Conservation (phyloP, 2,329 filamentous ascomycete genomes). For the Colletotrichum tanaceti region DNA sequence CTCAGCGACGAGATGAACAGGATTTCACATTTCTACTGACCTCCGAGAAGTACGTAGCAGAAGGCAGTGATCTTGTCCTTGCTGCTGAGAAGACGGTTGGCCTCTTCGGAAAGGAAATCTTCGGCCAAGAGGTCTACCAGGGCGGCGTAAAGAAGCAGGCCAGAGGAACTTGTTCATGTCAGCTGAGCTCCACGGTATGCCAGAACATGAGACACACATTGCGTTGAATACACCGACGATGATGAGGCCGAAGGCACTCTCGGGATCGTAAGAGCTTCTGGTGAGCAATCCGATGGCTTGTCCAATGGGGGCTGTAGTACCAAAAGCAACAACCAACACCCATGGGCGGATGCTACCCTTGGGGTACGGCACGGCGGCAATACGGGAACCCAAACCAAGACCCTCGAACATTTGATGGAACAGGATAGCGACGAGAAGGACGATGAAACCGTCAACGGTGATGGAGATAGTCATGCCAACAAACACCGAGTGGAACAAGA, state of each 20-base stretch:
- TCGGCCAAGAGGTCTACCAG: slow-evolving; percentile 73
- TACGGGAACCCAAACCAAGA: slow-evolving; percentile 76
- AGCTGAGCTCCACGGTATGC: background rate
- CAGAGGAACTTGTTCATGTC: slow-evolving; percentile 60
- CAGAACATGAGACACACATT: slow-evolving; percentile 57
- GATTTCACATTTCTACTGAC: slow-evolving; percentile 49
- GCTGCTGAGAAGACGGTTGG: slow-evolving; percentile 60
- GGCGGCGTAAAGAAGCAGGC: slow-evolving; percentile 70
- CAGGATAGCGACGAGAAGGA: slow-evolving; percentile 75
- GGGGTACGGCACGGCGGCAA: slow-evolving; percentile 73
- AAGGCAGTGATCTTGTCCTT: slow-evolving; percentile 67
- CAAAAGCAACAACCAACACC: slow-evolving; percentile 72
- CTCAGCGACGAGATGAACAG: background rate
- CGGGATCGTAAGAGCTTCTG: slow-evolving; percentile 69
- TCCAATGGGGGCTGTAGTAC: slow-evolving; percentile 81
- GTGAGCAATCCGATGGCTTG: slow-evolving; percentile 75
- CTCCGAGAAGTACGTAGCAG: slow-evolving; percentile 61
- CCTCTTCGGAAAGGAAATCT: slow-evolving; percentile 72
- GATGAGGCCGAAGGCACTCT: slow-evolving; percentile 72
- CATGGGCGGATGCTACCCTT: slow-evolving; percentile 68
- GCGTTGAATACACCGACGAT: slow-evolving; percentile 75
- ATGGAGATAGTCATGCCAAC: slow-evolving; percentile 80
- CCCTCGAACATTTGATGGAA: slow-evolving; percentile 80
- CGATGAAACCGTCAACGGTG: slow-evolving; percentile 73
- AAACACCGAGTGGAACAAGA: slow-evolving; percentile 82